A percentile compares a stretch with the other conserved stretches of the same genome.
Conservation (phyloP, 495 filamentous ascomycete species). For the Penicillium daleae region DNA sequence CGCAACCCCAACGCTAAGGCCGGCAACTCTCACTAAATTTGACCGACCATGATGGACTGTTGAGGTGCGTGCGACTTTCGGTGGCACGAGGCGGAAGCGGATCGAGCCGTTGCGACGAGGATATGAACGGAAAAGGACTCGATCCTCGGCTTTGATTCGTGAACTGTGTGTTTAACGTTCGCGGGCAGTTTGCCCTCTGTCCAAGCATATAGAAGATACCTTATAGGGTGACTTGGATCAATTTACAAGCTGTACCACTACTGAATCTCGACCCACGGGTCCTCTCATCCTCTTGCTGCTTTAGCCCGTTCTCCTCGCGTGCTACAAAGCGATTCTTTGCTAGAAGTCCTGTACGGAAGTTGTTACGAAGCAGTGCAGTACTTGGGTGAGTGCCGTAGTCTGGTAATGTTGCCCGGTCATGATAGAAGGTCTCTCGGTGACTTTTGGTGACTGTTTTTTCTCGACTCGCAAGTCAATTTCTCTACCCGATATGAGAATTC, state of each 20-base stretch:
- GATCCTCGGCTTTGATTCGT: slow-evolving; percentile 26
- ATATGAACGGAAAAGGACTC: slow-evolving; percentile 25
- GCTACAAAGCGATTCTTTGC: too few relatives aligned
- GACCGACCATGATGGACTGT: slow-evolving; percentile 18
- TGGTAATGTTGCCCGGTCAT: background rate
- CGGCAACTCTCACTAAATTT: slow-evolving; percentile 48
- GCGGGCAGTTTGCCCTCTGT: slow-evolving; percentile 45
- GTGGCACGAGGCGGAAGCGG: slow-evolving; percentile 20
- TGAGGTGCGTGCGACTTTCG: slow-evolving; percentile 22
- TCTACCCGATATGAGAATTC: background rate
- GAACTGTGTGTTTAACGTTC: slow-evolving; percentile 34
- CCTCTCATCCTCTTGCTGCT: background rate
- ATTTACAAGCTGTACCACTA: slow-evolving; percentile 53
- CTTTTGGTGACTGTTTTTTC: background rate
- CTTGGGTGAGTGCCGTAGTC: background rate
- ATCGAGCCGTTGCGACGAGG: slow-evolving; percentile 20
- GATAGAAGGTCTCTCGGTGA: background rate
- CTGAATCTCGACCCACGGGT: slow-evolving; percentile 10
- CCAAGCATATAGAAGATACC: slow-evolving; percentile 51
- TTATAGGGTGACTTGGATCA: slow-evolving; percentile 45
- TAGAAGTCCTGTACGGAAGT: background rate
- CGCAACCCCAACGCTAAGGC: slow-evolving; percentile 76
- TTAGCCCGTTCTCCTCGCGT: too few relatives aligned
- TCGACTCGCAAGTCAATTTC: background rate
- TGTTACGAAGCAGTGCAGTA: background rate